Base-by-base conservation (phyloP, 139 green algal species). In the Picochlorum sp. region DNA sequence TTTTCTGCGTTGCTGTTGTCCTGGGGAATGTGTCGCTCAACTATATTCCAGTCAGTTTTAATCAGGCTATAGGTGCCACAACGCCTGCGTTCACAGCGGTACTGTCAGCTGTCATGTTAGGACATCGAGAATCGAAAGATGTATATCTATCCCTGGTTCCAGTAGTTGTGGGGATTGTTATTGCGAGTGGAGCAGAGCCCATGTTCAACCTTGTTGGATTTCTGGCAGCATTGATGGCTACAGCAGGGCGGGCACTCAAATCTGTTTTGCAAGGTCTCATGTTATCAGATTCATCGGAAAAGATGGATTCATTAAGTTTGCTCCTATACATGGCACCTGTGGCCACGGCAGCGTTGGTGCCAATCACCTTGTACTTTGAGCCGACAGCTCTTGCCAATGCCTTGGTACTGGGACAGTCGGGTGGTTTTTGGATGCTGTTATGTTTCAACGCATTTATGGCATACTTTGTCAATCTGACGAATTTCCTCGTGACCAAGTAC, bases 401-500 rank as follows among this genome's bases (percentile, higher is more conserved):
- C 3, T 44, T 69, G 28, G 38, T 62, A 49, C 49, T 78, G 49
- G 65, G 71, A 9, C 14, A 37, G 4, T 56, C 49, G 21, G 62
- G 62, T 18, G 64, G 49, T 28, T 95, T 95, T 59, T 79, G 80
- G 56, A 74, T 66, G 45, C 71, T 96, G 56, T 51, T 97, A 15
- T 47, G 75, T 5, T 28, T 84, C 57, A 98, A 98, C 76, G 86
- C 76, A 28, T 72, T 75, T 18, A 73, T 95, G 6, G 91, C 92
- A 1, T 98, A 95, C 78, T 87, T 93, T 50, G 87, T 95, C 58
- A 98, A 98, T 80, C 82, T 98, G 21, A 92, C 85, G 34, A 98
- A 98, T 81, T 97, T 98, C 74, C 63, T 98, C 66, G 91, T 98
- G 23, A 98, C 92, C 13, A 95, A 94, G 74, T 84, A 93, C 80